Base-by-base conservation (phyloP, 192 early-diverging fungal genomes). In the Coemansia sp. region DNA sequence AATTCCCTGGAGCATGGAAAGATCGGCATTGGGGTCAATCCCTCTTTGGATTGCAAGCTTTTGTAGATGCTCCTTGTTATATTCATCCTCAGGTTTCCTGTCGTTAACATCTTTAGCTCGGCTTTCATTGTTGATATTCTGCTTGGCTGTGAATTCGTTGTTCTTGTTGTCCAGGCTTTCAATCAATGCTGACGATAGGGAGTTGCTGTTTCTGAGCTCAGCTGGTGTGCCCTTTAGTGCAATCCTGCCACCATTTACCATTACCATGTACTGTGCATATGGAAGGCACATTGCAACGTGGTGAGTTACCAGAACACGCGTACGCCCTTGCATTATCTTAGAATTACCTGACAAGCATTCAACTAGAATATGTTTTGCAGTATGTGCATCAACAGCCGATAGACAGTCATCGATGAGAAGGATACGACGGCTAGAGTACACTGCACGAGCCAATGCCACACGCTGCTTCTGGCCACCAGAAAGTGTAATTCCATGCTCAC, bases 301-400 rank as follows among this genome's bases (percentile, higher is more conserved):
- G 69, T 97, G 96, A 1, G 94, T 94, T 15, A 95, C 94, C 32
- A 98, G 78, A 22, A 98, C 73, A 6, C 89, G 70, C 0, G 96
- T 98, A 18, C 93, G 85, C 39, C 85, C 82, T 3, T 64, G 61
- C 84, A 98, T 82, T 85, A 86, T 21, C 63, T 41, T 42, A 26
- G 26, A 26, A 26, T 42, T 19, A 22, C 87, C 87, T 26, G 85
- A 77, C 69, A 98, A 62, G 55, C 91, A 94, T 40, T 91, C 69
- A 9, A 90, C 77, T 67, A 90, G 89, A 43, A 98, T 76, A 62
- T 92, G 90, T 59, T 87, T 86, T 21, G 93, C 94, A 0, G 95
- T 98, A 47, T 94, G 95, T 12, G 93, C 88, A 71, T 98, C 97
- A 7, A 97, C 95, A 40, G 97, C 97, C 39, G 91, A 92, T 40